Percentiles rank a stretch among this genome's conserved stretches.
Evolutionary conservation across 768 basidiomycete genomes (phyloP).

Genomic region (Clitopilus hobsonii): DNA sequence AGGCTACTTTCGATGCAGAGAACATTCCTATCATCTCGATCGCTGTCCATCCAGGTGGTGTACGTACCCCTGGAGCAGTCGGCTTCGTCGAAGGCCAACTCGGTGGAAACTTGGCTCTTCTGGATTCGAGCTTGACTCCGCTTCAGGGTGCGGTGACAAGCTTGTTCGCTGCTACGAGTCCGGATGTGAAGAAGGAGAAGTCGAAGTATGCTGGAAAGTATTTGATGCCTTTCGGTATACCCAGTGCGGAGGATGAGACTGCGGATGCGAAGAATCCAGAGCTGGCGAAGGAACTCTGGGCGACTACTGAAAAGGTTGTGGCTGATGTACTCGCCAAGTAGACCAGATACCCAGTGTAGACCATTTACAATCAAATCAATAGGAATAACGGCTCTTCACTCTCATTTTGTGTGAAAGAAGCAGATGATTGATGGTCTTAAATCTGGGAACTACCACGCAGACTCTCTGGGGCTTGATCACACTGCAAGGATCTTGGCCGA

Average conservation of each 20-base stretch:
- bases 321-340: slow-evolving; percentile 1
- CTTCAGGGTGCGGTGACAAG: not conserved
- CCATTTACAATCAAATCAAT: no score
- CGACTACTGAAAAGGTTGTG: not conserved
- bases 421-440: no score
- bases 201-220: not conserved
- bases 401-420: no score
- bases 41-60: slow-evolving; percentile 15
- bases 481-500: no score
- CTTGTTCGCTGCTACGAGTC: not conserved
- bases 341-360: no score
- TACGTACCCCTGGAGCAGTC: not conserved
- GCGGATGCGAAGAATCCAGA: not conserved
- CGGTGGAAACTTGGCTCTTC: not conserved
- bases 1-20: slow-evolving; percentile 33
- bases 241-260: not conserved
- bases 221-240: not conserved
- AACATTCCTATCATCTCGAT: slow-evolving; percentile 29
- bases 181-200: not conserved
- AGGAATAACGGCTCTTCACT: no score
- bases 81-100: not conserved
- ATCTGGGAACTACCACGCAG: no score
- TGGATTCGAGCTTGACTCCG: not conserved
- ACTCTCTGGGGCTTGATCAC: no score
- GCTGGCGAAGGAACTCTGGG: not conserved